Evolutionary conservation across 768 basidiomycete species (phyloP).

Genomic region (Leccinum incarnatum): DNA sequence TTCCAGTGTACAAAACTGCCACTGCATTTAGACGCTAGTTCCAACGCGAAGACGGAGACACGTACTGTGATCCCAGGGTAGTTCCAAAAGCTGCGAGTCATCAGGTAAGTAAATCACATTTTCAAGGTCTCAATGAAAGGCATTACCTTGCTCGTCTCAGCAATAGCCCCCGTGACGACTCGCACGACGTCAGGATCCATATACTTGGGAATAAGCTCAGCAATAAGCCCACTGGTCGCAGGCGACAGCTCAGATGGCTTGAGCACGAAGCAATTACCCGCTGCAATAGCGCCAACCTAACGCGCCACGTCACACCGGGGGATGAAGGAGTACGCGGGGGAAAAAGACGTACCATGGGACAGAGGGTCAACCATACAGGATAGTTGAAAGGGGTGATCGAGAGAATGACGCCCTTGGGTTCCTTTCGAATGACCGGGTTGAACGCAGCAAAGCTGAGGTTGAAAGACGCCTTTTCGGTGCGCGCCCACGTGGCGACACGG

Average conservation of each 20-base stretch:
- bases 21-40: not conserved
- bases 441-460: conserved; percentile 54
- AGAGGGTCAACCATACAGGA: conserved; percentile 57
- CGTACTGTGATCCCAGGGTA: conserved; percentile 64
- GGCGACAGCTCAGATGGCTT: conserved; percentile 77
- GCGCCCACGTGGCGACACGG: conserved; percentile 73
- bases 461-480: conserved; percentile 56
- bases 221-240: conserved; percentile 52
- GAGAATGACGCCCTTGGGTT: conserved; percentile 72
- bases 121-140: rapidly evolving
- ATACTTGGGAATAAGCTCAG: conserved; percentile 72
- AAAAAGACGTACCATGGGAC: conserved; percentile 49
- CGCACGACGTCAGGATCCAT: conserved; percentile 64
- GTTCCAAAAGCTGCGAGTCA: conserved; percentile 55
- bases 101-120: not conserved
- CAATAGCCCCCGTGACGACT: conserved; percentile 65
- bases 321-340: not conserved
- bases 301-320: conserved; percentile 19
- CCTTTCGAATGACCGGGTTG: conserved; percentile 65
- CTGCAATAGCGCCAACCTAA: conserved; percentile 68
- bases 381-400: conserved; percentile 78
- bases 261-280: conserved; percentile 67
- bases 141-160: conserved; percentile 57
- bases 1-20: conserved; percentile 54
- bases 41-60: not conserved